Conservation (phyloP, 2,329 filamentous ascomycete species). For the Canariomyces notabilis region DNA sequence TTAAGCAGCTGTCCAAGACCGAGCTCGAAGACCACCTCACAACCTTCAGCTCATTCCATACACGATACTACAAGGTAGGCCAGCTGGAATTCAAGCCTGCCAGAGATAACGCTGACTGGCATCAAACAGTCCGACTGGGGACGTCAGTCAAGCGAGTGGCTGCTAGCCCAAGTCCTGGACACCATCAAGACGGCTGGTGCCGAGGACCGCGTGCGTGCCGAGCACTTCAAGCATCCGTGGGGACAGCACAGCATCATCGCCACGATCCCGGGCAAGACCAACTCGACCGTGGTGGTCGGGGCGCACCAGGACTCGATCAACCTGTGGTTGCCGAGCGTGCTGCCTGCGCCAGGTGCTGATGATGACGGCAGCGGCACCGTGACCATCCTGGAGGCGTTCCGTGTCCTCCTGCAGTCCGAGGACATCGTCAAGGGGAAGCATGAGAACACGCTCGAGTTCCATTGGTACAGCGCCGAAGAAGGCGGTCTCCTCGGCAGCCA, state of each 20-base stretch:
- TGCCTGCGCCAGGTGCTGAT: constrained; percentile 87
- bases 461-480: constrained; percentile 93
- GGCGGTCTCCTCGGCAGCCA: constrained; percentile 83
- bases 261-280: constrained; percentile 77
- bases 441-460: constrained; percentile 87
- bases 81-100: not conserved
- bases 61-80: constrained; percentile 62
- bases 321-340: constrained; percentile 75
- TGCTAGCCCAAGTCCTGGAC: constrained; percentile 67
- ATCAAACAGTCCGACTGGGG: constrained; percentile 66
- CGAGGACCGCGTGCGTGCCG: constrained; percentile 59
- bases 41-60: constrained; percentile 73
- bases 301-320: constrained; percentile 97
- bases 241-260: constrained; percentile 88
- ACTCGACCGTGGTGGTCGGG: constrained; percentile 82
- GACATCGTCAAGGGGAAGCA: constrained; percentile 66
- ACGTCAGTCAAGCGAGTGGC: constrained; percentile 80
- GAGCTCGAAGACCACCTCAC: constrained; percentile 76
- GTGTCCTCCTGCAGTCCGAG: constrained; percentile 69
- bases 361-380: constrained; percentile 92
- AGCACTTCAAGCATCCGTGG: constrained; percentile 78
- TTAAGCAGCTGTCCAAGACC: constrained; percentile 64
- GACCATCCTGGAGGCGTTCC: constrained; percentile 87
- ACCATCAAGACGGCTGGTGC: constrained; percentile 70
- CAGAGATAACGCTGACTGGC: constrained; percentile 61